A percentile compares a stretch with the other conserved stretches of the same genome.
Evolutionary conservation across 2,329 filamentous ascomycete species (phyloP).

Genomic region (Microsporum canis): DNA sequence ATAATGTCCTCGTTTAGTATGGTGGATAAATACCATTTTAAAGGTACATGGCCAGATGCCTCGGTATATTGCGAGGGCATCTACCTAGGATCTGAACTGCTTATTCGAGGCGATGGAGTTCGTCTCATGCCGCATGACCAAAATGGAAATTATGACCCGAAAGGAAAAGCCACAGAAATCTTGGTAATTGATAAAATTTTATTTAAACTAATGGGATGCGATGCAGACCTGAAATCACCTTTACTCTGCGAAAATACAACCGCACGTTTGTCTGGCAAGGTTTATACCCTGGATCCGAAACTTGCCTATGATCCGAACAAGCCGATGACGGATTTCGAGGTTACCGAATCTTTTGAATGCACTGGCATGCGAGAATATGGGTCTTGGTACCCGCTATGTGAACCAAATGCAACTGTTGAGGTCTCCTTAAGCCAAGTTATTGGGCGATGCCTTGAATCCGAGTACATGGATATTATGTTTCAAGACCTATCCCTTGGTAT

Average conservation of each 20-base stretch:
- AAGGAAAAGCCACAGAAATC: slow-evolving; percentile 37
- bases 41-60: slow-evolving; percentile 44
- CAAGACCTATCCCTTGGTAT: slow-evolving; percentile 28
- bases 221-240: slow-evolving; percentile 37
- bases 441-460: slow-evolving; percentile 44
- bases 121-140: slow-evolving; percentile 35
- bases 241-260: slow-evolving; percentile 37
- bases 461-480: slow-evolving; percentile 39
- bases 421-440: slow-evolving; percentile 43
- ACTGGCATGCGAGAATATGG: slow-evolving; percentile 38
- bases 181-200: slow-evolving; percentile 44
- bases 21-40: slow-evolving; percentile 42
- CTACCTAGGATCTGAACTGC: slow-evolving; percentile 46
- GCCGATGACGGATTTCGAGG: slow-evolving; percentile 24
- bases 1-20: slow-evolving; percentile 44
- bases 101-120: slow-evolving; percentile 44
- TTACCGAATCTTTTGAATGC: slow-evolving; percentile 27
- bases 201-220: slow-evolving; percentile 40
- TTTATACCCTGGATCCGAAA: slow-evolving; percentile 32
- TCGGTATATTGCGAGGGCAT: slow-evolving; percentile 43
- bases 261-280: slow-evolving; percentile 40
- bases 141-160: slow-evolving; percentile 16
- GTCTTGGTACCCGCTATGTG: slow-evolving; percentile 42
- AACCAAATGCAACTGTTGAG: slow-evolving; percentile 30
- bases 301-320: slow-evolving; percentile 18